These are phyloP conservation scores for Pyricularia sp. DNA, from an alignment of 2,329 filamentous ascomycete species.

Conservation along the genomic window DNA sequence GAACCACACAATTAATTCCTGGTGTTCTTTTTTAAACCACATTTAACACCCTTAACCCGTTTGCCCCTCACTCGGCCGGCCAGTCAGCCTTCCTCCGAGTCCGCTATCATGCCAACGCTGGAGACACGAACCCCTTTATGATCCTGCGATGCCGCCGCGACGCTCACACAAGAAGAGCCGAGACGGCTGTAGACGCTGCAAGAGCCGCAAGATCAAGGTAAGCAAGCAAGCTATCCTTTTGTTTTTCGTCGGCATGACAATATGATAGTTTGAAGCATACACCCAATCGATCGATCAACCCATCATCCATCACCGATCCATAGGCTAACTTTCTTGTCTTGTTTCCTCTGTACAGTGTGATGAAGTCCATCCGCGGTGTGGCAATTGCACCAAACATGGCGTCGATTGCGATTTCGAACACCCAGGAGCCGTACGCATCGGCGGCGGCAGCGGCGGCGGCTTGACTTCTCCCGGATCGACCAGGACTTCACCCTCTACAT, in stretches of 20 bases:
- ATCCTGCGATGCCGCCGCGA: constrained; percentile 47
- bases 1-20: not conserved
- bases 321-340: not conserved
- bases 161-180: constrained; percentile 63
- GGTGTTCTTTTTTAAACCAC: not conserved
- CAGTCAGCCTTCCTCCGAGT: not conserved
- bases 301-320: not conserved
- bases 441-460: not conserved
- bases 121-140: constrained; percentile 6
- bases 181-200: constrained; percentile 57
- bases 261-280: not conserved
- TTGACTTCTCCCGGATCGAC: constrained; percentile 1
- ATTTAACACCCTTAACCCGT: not conserved
- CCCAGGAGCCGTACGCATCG: constrained; percentile 16
- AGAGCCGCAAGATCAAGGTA: constrained; percentile 62
- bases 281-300: not conserved
- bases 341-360: constrained; percentile 39
- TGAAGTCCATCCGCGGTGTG: constrained; percentile 54
- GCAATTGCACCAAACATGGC: constrained; percentile 59
- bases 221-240: not conserved
- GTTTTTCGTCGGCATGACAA: not conserved
- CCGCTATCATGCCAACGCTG: constrained; percentile 10
- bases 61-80: not conserved
- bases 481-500: constrained; percentile 16
- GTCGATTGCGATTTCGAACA: constrained; percentile 57